Conservation (phyloP, 148 eudicot genomes). For the Linanthus parryae region DNA sequence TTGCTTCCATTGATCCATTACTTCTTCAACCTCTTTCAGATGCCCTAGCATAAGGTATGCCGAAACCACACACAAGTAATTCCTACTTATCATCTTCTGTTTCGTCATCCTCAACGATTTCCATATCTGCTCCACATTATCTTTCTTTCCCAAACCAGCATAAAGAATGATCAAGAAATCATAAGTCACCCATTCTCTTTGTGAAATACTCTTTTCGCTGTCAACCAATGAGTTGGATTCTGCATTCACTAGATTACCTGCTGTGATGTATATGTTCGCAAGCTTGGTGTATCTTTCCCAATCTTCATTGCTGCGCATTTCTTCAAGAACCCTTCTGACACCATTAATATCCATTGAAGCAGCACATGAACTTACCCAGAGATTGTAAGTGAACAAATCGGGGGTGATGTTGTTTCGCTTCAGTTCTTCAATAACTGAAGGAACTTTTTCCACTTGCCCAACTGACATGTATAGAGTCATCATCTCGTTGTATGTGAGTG, state of each 20-base stretch:
- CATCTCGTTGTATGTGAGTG: constrained; percentile 85
- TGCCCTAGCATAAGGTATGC: constrained; percentile 81
- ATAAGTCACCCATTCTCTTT: constrained; percentile 80
- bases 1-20: constrained; percentile 73
- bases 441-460: constrained; percentile 83
- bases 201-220: constrained; percentile 50
- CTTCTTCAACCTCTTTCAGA: constrained; percentile 60
- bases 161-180: constrained; percentile 77
- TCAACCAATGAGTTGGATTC: constrained; percentile 42
- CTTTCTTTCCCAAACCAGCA: constrained; percentile 72
- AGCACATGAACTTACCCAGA: constrained; percentile 92
- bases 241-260: constrained; percentile 43
- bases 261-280: constrained; percentile 49
- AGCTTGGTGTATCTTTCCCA: constrained; percentile 68
- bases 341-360: constrained; percentile 59
- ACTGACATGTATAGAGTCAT: constrained; percentile 92
- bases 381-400: constrained; percentile 81
- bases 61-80: constrained; percentile 60
- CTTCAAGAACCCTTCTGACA: constrained; percentile 54
- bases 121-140: constrained; percentile 72
- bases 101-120: constrained; percentile 74
- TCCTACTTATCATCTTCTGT: constrained; percentile 78
- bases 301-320: constrained; percentile 55
- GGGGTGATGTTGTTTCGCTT: constrained; percentile 56
- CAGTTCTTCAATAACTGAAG: constrained; percentile 60